phyloP scores from a whole-genome alignment of 345 rosid species.

The Aquilaria malaccensis region DNA sequence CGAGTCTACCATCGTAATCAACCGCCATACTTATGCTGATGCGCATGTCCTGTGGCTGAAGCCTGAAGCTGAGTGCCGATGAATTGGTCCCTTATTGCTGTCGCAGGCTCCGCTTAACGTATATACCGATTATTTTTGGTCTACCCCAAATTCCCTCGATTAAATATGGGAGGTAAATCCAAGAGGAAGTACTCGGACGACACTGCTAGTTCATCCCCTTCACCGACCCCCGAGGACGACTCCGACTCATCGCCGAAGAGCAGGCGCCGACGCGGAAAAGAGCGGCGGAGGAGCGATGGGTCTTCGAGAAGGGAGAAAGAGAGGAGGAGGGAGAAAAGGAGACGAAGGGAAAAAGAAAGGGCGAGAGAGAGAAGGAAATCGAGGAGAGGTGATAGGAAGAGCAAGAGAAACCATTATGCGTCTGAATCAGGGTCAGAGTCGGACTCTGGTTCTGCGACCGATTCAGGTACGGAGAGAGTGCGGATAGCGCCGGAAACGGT shows the following conservation, averaged over 20 bases:
- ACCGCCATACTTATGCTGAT: too few relatives aligned
- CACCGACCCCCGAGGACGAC: conserved; percentile 33
- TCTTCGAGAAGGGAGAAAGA: conserved; percentile 51
- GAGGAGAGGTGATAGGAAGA: conserved; percentile 28
- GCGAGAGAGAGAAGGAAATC: conserved; percentile 39
- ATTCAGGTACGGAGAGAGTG: conserved; percentile 25
- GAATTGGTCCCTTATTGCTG: too few relatives aligned
- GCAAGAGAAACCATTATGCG: conserved; percentile 26
- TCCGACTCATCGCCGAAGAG: conserved; percentile 37
- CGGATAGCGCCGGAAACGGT: conserved; percentile 38
- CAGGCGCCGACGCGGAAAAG: conserved; percentile 28
- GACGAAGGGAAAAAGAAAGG: conserved; percentile 30
- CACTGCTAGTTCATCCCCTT: conserved; percentile 26
- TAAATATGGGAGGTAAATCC: conserved; percentile 20
- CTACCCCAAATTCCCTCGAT: too few relatives aligned
- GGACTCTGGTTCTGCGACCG: conserved; percentile 22
- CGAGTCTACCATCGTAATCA: too few relatives aligned
- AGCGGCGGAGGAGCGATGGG: conserved; percentile 30
- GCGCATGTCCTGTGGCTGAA: too few relatives aligned
- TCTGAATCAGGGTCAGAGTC: conserved; percentile 24
- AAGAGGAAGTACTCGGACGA: conserved; percentile 36
- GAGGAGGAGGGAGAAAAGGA: conserved; percentile 34
- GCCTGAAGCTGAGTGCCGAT: too few relatives aligned
- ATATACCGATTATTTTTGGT: too few relatives aligned
- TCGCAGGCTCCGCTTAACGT: too few relatives aligned